Percentiles rank a stretch among this genome's conserved stretches.
phyloP scores from a whole-genome alignment of 495 filamentous ascomycete genomes.

The Hypoxylon fragiforme region DNA sequence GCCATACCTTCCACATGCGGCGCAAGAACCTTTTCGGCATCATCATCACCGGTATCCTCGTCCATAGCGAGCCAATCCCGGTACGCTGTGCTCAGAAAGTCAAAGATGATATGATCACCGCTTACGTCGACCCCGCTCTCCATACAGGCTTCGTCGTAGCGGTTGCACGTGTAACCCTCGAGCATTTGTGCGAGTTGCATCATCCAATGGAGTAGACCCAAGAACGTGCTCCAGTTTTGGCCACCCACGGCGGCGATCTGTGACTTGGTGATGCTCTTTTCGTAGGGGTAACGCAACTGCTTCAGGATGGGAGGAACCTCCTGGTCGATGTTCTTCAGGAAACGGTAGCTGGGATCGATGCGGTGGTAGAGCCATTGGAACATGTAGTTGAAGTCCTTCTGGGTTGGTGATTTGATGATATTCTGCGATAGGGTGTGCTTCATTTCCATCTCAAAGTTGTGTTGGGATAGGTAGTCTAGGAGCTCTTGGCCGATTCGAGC shows the following conservation, averaged over 20 bases:
- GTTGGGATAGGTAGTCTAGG: constrained; percentile 83
- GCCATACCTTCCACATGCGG: constrained; percentile 92
- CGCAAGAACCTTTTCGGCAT: constrained; percentile 69
- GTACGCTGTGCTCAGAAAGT: constrained; percentile 87
- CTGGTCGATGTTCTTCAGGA: constrained; percentile 88
- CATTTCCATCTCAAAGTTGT: constrained; percentile 97
- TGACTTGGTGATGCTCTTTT: constrained; percentile 90
- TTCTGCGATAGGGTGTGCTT: constrained; percentile 87
- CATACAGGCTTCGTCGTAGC: constrained; percentile 83
- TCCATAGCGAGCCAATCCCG: constrained; percentile 88
- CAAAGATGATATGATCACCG: constrained; percentile 89
- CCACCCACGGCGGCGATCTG: constrained; percentile 93
- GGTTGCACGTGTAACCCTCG: constrained; percentile 70
- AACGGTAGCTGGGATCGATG: constrained; percentile 89
- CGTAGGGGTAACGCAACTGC: constrained; percentile 91
- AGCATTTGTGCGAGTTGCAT: constrained; percentile 95
- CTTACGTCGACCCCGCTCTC: constrained; percentile 85
- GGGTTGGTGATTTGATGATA: constrained; percentile 86
- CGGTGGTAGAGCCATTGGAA: constrained; percentile 98
- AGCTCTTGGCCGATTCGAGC: constrained; percentile 83
- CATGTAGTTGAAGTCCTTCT: constrained; percentile 95
- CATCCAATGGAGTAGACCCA: constrained; percentile 97
- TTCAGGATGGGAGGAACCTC: constrained; percentile 91
- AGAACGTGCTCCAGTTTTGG: constrained; percentile 91
- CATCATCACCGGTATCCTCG: constrained; percentile 83